A percentile compares a stretch with the other conserved stretches of the same genome.
Conservation (phyloP, 2,329 filamentous ascomycete species). For the Paraphaeosphaeria sporulosa region DNA sequence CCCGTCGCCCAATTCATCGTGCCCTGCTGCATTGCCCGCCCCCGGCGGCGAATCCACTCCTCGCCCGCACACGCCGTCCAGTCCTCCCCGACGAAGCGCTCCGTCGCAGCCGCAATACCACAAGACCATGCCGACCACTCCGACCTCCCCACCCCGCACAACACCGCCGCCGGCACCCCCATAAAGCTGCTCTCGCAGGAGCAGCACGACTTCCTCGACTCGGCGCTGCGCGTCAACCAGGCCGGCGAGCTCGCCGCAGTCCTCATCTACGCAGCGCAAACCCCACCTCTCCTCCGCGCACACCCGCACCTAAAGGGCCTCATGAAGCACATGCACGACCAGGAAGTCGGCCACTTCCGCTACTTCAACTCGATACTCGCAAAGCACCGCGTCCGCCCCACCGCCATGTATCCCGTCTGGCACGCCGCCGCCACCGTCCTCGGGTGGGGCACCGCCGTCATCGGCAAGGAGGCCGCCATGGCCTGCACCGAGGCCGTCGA, state of each 20-base stretch:
- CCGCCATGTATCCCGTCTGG: constrained; percentile 92
- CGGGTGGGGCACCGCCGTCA: constrained; percentile 86
- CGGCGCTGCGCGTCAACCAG: constrained; percentile 86
- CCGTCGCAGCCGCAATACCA: constrained; percentile 19
- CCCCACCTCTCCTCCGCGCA: constrained; percentile 76
- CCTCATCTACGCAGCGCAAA: constrained; percentile 91
- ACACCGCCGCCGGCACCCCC: constrained; percentile 15
- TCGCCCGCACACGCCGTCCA: constrained; percentile 14
- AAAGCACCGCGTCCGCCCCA: constrained; percentile 89
- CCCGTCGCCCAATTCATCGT: constrained; percentile 18
- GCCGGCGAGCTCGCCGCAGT: constrained; percentile 96
- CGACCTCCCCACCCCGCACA: constrained; percentile 16
- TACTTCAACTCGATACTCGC: constrained; percentile 86
- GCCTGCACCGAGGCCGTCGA: constrained; percentile 98
- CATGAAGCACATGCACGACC: constrained; percentile 98
- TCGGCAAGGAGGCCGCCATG: constrained; percentile 96
- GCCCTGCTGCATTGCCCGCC: constrained; percentile 30
- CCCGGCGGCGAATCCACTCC: constrained; percentile 16
- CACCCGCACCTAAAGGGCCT: constrained; percentile 88
- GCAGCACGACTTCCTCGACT: constrained; percentile 49
- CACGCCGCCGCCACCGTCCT: constrained; percentile 78
- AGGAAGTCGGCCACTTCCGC: constrained; percentile 85
- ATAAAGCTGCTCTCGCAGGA: constrained; percentile 37
- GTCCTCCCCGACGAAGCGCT: constrained; percentile 12
- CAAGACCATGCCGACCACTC: constrained; percentile 14